Evolutionary conservation across 805 yeast genomes (phyloP), one percentile per base, ranked within the genome.

Genomic region (Kodamaea lidongshanica): DNA sequence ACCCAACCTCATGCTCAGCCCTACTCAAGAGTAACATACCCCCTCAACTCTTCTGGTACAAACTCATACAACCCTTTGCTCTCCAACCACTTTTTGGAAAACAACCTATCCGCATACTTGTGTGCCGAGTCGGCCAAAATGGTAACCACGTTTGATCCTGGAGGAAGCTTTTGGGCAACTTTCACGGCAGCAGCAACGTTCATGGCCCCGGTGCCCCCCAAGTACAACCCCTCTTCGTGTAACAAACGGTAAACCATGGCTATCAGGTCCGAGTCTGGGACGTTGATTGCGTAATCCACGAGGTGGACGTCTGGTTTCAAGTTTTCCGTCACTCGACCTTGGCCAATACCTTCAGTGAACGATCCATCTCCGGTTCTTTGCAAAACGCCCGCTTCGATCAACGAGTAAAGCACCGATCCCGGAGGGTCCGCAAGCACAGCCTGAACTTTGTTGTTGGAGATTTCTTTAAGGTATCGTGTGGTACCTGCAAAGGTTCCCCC

Each of bases 261-360:
- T 44, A 88, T 86, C 9, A 92, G 71, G 39, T 79, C 81, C 34
- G 70, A 80, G 58, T 88, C 96, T 2, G 87, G 74, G 30, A 88
- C 74, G 41, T 72, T 70, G 28, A 83, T 56, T 1, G 96, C 94
- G 44, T 79, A 94, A 50, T 88, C 96, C 20, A 85, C 67, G 18
- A 78, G 54, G 6, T 68, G 79, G 16, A 86, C 61, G 39, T 85
- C 95, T 25, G 75, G 81, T 11, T 65, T 66, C 55, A 88, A 67
- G 55, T 88, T 88, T 40, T 73, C 80, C 5, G 96, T 88, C 46
- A 88, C 80, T 46, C 96, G 72, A 27, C 95, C 95, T 59, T 88
- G 96, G 16, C 96, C 96, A 59, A 88, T 86, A 18, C 96, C 96
- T 61, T 88, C 96, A 16, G 96, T 88, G 56, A 88, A 86, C 0